These are phyloP conservation scores for Ceratopteris richardii DNA, from an alignment of 75 land plant species.

Conservation along the genomic window DNA sequence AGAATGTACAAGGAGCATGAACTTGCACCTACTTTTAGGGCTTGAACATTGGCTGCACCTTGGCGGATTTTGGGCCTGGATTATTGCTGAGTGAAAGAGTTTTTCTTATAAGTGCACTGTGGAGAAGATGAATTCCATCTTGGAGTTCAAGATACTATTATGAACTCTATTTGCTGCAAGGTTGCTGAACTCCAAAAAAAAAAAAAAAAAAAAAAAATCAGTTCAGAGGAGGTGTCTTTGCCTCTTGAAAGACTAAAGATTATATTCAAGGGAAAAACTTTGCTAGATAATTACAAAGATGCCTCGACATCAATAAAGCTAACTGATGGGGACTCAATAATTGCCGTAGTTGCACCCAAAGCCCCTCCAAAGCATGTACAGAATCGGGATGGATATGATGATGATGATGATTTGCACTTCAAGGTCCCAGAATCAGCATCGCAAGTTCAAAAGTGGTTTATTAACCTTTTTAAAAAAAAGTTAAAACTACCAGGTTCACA, in stretches of 20 bases:
- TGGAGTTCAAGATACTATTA: no score
- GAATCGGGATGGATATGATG: conserved; percentile 44
- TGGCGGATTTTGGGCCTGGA: no score
- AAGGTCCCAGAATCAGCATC: conserved; percentile 55
- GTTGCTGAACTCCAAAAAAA: no score
- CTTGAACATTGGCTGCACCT: no score
- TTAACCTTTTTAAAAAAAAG: conserved; percentile 43
- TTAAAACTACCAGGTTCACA: conserved; percentile 74
- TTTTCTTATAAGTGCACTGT: no score
- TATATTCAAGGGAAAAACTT: conserved; percentile 18
- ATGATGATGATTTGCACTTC: conserved; percentile 69
- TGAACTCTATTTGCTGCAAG: no score
- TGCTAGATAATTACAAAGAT: conserved; percentile 13
- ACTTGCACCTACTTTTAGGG: no score
- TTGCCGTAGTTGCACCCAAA: conserved; percentile 72
- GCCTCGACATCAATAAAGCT: conserved; percentile 7
- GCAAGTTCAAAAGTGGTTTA: conserved; percentile 45
- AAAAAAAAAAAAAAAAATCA: no score
- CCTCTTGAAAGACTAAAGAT: conserved; percentile 26
- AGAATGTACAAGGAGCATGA: no score
- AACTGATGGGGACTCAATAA: conserved; percentile 39
- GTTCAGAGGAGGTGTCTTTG: conserved; percentile 12
- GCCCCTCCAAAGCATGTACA: conserved; percentile 54
- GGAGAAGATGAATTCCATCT: no score
- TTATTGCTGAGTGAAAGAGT: no score